Base-by-base conservation (phyloP, 2,329 filamentous ascomycete species). In the Aspergillus pseudonomiae region DNA sequence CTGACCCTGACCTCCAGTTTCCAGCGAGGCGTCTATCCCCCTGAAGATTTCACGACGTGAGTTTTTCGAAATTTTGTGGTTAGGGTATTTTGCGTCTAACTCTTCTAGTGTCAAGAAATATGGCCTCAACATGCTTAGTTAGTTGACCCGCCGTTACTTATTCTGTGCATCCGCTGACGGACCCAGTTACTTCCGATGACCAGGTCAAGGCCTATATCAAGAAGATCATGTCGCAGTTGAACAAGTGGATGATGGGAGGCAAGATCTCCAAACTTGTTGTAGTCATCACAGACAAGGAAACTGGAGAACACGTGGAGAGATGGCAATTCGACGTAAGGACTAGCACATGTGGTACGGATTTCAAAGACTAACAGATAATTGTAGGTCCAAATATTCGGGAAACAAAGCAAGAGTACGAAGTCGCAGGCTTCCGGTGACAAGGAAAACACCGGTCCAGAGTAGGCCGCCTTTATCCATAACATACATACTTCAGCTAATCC, bases 201-300 rank as follows among this genome's bases (percentile, higher is more conserved):
- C 94, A 99, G 81, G 95, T 99, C 76, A 96, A 97, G 80, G 93
- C 94, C 36, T 99, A 99, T 81, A 96, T 99, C 84, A 97, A 97
- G 80, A 97, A 96, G 81, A 98, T 99, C 82, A 99, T 97, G 94
- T 90, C 89, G 32, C 95, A 99, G 80, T 88, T 99, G 63, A 94
- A 96, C 82, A 93, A 92, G 77, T 99, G 95, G 95, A 98, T 98
- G 93, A 85, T 93, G 59, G 92, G 91, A 72, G 93, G 94, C 77
- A 98, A 99, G 81, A 97, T 99, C 76, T 96, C 92, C 59, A 97
- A 96, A 80, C 88, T 99, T 14, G 94, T 99, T 64, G 91, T 99
- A 59, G 95, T 99, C 55, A 94, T 99, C 70, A 97, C 94, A 36
- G 92, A 91, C 83, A 98, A 97, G 80, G 95, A 99, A 79, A 97